These are phyloP conservation scores for Dimocarpus longan DNA, from an alignment of 345 rosid species.

Conservation along the genomic window DNA sequence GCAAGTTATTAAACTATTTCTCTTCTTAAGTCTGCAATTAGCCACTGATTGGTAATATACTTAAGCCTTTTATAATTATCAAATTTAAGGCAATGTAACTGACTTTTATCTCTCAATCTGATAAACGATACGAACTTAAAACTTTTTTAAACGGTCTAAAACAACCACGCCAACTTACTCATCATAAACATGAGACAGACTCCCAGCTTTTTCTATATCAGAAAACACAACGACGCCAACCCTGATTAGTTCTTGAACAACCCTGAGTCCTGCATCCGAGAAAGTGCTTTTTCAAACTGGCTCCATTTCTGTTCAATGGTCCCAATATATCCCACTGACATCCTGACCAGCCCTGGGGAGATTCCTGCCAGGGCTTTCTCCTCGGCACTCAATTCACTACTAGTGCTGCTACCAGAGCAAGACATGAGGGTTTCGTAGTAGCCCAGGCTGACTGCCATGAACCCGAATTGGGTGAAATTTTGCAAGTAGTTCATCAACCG, in stretches of 20 bases:
- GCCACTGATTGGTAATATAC: not conserved
- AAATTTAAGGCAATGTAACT: not conserved
- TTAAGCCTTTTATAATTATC: not conserved
- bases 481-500: constrained; percentile 76
- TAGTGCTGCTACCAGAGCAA: constrained; percentile 93
- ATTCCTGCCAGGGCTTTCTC: constrained; percentile 86
- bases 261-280: constrained; percentile 50
- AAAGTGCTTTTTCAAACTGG: constrained; percentile 79
- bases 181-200: not conserved
- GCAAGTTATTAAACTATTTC: no score
- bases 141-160: no score
- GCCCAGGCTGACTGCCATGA: constrained; percentile 98
- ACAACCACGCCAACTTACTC: no score
- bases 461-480: constrained; percentile 77
- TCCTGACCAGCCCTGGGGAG: constrained; percentile 84
- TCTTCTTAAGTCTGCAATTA: no score
- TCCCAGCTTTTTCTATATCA: not conserved
- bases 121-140: not conserved
- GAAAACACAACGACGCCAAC: not conserved
- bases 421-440: constrained; percentile 94
- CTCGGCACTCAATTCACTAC: constrained; percentile 70
- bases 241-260: constrained; percentile 22
- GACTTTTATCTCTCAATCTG: no score
- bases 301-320: constrained; percentile 88
- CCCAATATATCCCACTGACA: constrained; percentile 91